These are phyloP conservation scores for Globisporangium megalacanthum DNA, from an alignment of 352 stramenopile species.

Conservation along the genomic window DNA sequence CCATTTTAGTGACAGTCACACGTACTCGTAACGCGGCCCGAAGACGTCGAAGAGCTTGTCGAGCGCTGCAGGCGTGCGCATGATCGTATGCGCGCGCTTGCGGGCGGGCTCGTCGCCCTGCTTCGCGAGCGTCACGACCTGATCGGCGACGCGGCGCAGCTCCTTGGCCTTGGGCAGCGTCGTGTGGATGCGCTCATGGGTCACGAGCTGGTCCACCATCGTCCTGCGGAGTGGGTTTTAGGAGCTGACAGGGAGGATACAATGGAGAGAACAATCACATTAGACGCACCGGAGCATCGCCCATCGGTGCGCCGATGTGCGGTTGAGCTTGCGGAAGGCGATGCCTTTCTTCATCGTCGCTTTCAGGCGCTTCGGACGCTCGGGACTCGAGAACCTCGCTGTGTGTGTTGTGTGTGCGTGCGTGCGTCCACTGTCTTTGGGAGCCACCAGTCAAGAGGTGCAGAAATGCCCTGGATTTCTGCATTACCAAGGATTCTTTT, in stretches of 20 bases:
- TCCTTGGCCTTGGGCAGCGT: slow-evolving; percentile 97
- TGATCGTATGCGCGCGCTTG: slow-evolving; percentile 75
- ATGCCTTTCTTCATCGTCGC: slow-evolving; percentile 76
- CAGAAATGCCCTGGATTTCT: not conserved
- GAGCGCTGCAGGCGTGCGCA: slow-evolving; percentile 89
- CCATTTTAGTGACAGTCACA: slow-evolving; percentile 3
- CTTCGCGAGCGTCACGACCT: slow-evolving; percentile 95
- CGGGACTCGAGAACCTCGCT: not conserved
- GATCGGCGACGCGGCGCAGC: slow-evolving; percentile 89
- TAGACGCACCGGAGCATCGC: slow-evolving; percentile 90
- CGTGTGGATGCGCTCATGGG: slow-evolving; percentile 97
- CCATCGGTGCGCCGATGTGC: slow-evolving; percentile 92
- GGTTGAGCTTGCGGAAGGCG: slow-evolving; percentile 89
- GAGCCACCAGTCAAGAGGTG: not conserved
- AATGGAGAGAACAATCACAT: not conserved
- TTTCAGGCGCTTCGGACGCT: too few species aligned
- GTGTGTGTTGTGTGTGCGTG: not conserved
- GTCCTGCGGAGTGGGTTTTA: slow-evolving; percentile 46
- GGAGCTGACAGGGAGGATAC: not conserved
- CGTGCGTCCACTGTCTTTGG: not conserved
- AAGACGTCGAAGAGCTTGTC: slow-evolving; percentile 96
- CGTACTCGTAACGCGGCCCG: slow-evolving; percentile 92
- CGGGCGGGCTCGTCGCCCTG: slow-evolving; percentile 78
- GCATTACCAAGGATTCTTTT: not conserved
- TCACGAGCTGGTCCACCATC: slow-evolving; percentile 96